Evolutionary conservation across 2,329 filamentous ascomycete genomes (phyloP).

Genomic region (Diaporthe capsici): DNA sequence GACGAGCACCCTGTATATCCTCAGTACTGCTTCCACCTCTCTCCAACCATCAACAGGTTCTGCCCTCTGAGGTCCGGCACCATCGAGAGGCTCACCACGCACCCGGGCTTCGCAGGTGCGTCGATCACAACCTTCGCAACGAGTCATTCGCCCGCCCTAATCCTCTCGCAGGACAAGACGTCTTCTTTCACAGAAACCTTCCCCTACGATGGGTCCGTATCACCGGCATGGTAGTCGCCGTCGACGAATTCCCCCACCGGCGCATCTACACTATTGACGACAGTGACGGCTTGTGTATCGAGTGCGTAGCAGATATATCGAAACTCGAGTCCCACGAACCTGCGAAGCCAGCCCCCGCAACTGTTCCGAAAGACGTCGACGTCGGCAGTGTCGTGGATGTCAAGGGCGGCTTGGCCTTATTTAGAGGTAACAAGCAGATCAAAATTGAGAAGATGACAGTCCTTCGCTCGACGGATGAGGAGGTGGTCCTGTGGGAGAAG

Average conservation of each 20-base stretch:
- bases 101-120: conserved; percentile 68
- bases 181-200: conserved; percentile 80
- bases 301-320: conserved; percentile 55
- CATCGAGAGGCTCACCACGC: conserved; percentile 62
- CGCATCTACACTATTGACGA: conserved; percentile 74
- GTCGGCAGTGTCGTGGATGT: conserved; percentile 70
- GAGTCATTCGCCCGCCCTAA: conserved; percentile 16
- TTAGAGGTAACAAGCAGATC: conserved; percentile 65
- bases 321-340: conserved; percentile 40
- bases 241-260: conserved; percentile 64
- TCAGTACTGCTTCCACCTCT: conserved; percentile 74
- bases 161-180: conserved; percentile 60
- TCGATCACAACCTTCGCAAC: neutral
- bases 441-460: conserved; percentile 64
- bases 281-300: conserved; percentile 72
- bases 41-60: conserved; percentile 72
- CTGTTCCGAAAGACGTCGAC: conserved; percentile 54
- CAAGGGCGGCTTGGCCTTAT: conserved; percentile 66
- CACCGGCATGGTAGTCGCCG: conserved; percentile 77
- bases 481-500: conserved; percentile 73
- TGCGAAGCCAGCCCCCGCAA: conserved; percentile 3
- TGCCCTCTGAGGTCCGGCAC: conserved; percentile 68
- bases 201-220: conserved; percentile 83
- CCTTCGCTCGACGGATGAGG: conserved; percentile 67
- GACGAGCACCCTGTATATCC: conserved; percentile 63